A percentile compares a stretch with the other conserved stretches of the same genome.
Conservation (phyloP, 2,329 filamentous ascomycete species). For the Coniochaeta pulveracea region DNA sequence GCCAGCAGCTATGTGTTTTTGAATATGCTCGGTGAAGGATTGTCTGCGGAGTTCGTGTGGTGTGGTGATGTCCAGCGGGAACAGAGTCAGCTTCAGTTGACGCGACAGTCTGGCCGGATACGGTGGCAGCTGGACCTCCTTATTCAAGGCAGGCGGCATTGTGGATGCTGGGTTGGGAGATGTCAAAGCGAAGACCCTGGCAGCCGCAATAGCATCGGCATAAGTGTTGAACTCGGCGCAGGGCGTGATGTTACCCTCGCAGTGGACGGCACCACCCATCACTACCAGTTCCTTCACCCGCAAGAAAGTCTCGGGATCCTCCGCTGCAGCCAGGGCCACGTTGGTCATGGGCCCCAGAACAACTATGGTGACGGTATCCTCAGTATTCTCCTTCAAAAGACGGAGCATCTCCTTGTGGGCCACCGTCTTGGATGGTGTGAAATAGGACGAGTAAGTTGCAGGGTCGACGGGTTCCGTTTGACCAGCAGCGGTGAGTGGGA, state of each 20-base stretch:
- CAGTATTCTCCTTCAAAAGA: constrained; percentile 69
- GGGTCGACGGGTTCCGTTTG: constrained; percentile 22
- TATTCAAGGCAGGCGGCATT: constrained; percentile 57
- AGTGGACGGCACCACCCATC: constrained; percentile 81
- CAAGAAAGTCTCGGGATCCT: constrained; percentile 83
- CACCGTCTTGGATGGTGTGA: constrained; percentile 61
- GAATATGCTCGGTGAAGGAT: constrained; percentile 46
- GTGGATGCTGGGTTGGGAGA: constrained; percentile 64
- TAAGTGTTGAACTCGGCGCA: constrained; percentile 93
- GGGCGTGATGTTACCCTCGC: constrained; percentile 74
- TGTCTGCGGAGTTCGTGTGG: constrained; percentile 52
- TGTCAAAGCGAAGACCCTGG: constrained; percentile 67
- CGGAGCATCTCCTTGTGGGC: constrained; percentile 85
- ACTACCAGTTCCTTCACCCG: constrained; percentile 83
- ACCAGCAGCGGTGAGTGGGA: constrained; percentile 29
- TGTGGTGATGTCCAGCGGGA: constrained; percentile 69
- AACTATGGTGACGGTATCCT: constrained; percentile 78
- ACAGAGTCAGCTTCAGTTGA: constrained; percentile 55
- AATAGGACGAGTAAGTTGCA: constrained; percentile 44
- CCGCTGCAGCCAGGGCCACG: constrained; percentile 74
- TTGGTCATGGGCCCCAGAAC: constrained; percentile 91
- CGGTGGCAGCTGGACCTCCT: constrained; percentile 36
- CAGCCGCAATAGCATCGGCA: constrained; percentile 71
- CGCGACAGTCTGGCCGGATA: constrained; percentile 56
- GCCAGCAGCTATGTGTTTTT: constrained; percentile 43